Evolutionary conservation across 805 yeast genomes (phyloP), one percentile per base, ranked within the genome.

Genomic region (Teunomyces gatunensis): DNA sequence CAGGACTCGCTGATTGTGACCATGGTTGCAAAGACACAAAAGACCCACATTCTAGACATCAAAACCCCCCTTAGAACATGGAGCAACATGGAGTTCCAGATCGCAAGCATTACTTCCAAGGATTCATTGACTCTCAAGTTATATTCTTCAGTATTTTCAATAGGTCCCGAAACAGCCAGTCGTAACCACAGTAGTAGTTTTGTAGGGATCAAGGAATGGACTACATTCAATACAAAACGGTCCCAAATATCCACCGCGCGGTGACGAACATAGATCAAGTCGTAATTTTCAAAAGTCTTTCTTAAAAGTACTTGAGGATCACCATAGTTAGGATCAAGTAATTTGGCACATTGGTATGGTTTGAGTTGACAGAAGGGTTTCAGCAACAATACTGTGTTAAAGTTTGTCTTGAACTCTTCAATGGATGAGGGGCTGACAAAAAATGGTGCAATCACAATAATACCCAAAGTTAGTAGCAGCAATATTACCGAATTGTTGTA

Each of bases 181-280:
- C 43, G 50, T 37, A 18, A 25, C 27, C 27, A 52, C 47, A 32
- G 50, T 41, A 9, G 29, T 17, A 42, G 33, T 25, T 33, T 54
- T 5, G 37, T 29, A 5, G 45, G 43, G 2, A 37, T 29, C 12
- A 37, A 18, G 3, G 27, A 12, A 12, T 27, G 30, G 33, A 44
- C 13, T 12, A 41, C 25, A 10, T 25, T 5, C 35, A 34, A 18
- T 7, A 46, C 30, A 7, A 46, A 15, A 4, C 35, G 28, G 21
- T 48, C 51, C 39, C 34, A 44, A 9, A 13, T 28, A 11, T 40
- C 46, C 6, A 48, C 33, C 5, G 32, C 23, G 12, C 23, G 28
- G 28, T 48, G 59, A 5, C 61, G 50, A 7, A 58, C 47, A 32
- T 59, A 58, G 12, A 58, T 47, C 12, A 56, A 39, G 4, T 58